Base-by-base conservation (phyloP, 73 alveolate species). In the Tetrahymena borealis region DNA sequence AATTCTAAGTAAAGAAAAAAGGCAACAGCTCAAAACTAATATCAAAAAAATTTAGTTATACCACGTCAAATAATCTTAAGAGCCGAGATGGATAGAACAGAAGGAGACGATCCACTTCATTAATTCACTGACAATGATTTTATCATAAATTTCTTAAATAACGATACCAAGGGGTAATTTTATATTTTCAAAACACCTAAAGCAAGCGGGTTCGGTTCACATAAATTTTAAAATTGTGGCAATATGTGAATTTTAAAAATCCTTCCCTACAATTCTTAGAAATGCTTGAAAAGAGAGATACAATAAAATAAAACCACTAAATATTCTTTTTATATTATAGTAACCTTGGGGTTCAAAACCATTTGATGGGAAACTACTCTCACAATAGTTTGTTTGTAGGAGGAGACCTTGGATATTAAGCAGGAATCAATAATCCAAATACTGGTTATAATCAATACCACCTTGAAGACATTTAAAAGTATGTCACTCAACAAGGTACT, bases 41-140 rank as follows among this genome's bases (percentile, higher is more conserved):
- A 60, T 7, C 16, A 60, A 24, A 20, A 7, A 60, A 20, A 24
- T 7, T 60, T 24, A 32, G 35, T 60, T 35, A 60, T n/a, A 15
- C 85, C n/a, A n/a, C n/a, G n/a, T n/a, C n/a, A n/a, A n/a, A n/a
- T n/a, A n/a, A n/a, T n/a, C n/a, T n/a, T n/a, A n/a, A n/a, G n/a
- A n/a, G n/a, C n/a, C n/a, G n/a, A 42, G 10, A 60, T 60, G 85
- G 85, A 60, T 60, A 60, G 85, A 60, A 60, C 85, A 11, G 85
- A 60, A 60, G 85, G 85, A 60, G 85, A 60, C 35, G 85, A 60
- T 60, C 85, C 85, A 24, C 85, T 60, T 60, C 85, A 60, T 60
- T n/a, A 60, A 60, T 60, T 60, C 85, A 32, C 85, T 60, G 85
- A 60, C 28, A 60, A 60, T 15, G 85, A 60, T 60, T 60, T 60